Percentiles rank a stretch among this genome's conserved stretches.
These are phyloP conservation scores for Naganishia vaughanmartiniae DNA, from an alignment of 768 basidiomycete genomes.

Conservation along the genomic window DNA sequence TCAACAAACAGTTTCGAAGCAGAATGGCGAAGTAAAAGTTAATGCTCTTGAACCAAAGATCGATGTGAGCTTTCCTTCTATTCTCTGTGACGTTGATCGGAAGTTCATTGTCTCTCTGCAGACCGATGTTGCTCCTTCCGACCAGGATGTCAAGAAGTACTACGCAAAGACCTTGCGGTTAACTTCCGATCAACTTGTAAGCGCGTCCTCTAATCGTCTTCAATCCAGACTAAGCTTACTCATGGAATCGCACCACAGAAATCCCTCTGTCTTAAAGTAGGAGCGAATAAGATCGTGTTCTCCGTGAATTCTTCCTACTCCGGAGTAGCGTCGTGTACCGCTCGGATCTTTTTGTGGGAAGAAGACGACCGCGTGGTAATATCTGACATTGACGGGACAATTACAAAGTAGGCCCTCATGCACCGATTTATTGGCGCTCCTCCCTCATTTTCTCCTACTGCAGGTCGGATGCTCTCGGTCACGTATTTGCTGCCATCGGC, in stretches of 20 bases:
- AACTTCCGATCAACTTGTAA: constrained; percentile 88
- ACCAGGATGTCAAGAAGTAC: constrained; percentile 54
- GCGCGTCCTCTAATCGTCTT: constrained; percentile 35
- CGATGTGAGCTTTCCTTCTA: not conserved
- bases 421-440: not conserved
- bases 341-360: constrained; percentile 94
- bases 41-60: not conserved
- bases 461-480: constrained; percentile 92
- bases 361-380: constrained; percentile 84
- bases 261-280: constrained; percentile 75
- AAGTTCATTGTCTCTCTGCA: not conserved
- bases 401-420: constrained; percentile 73
- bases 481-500: constrained; percentile 95
- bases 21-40: not conserved
- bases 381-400: constrained; percentile 97
- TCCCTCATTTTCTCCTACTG: not conserved
- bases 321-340: constrained; percentile 77
- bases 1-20: not conserved
- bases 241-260: constrained; percentile 59
- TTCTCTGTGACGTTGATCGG: not conserved
- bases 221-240: not conserved
- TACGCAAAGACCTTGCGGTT: constrained; percentile 89
- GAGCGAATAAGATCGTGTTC: constrained; percentile 88
- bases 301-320: constrained; percentile 73
- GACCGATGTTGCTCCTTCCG: not conserved